Evolutionary conservation across 306 rosid genomes (phyloP).

Genomic region (Malus asiatica): DNA sequence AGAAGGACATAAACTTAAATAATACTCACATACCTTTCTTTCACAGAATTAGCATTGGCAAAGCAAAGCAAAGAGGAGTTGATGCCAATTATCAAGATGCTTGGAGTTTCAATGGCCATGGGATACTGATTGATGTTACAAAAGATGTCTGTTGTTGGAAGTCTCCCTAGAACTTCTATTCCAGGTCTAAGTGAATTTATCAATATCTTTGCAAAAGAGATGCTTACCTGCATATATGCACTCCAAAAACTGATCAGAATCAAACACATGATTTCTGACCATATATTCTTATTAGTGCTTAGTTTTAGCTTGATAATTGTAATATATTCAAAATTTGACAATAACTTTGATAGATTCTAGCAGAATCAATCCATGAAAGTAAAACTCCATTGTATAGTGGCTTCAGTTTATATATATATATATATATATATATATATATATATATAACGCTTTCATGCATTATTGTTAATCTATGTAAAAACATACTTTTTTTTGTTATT

Average conservation of each 20-base stretch:
- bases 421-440: too few relatives aligned
- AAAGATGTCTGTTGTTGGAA: conserved; percentile 64
- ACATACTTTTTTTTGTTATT: not conserved
- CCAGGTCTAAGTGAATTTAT: conserved; percentile 65
- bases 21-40: conserved; percentile 47
- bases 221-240: conserved; percentile 44
- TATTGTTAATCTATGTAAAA: not conserved
- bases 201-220: conserved; percentile 75
- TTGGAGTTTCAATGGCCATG: conserved; percentile 59
- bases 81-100: conserved; percentile 52
- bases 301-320: not conserved
- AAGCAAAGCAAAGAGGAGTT: conserved; percentile 77
- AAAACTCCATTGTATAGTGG: conserved; percentile 1
- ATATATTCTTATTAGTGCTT: not conserved
- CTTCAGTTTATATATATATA: too few relatives aligned
- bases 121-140: conserved; percentile 70
- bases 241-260: not conserved
- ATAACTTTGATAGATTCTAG: not conserved
- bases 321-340: not conserved
- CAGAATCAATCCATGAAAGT: conserved; percentile 2
- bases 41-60: conserved; percentile 69
- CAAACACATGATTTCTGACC: not conserved
- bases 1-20: not conserved
- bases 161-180: conserved; percentile 58
- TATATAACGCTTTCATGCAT: too few relatives aligned